Conservation (phyloP, 805 yeast species). For the Lachancea lanzarotensis region DNA sequence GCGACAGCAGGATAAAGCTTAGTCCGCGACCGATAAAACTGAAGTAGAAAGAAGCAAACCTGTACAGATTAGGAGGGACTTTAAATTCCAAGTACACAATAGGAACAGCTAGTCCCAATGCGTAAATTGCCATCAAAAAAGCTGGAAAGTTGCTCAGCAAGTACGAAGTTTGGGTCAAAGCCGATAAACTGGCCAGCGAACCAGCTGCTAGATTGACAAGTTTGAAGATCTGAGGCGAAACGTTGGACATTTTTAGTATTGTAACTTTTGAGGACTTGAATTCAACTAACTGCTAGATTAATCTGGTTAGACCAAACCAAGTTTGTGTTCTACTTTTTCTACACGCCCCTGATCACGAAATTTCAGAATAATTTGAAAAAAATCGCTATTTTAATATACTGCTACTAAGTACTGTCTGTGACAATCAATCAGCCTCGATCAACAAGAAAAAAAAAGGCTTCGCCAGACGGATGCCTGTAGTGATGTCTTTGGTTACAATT, state of each 20-base stretch:
- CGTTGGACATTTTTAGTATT: conserved; percentile 3
- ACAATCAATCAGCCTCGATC: not conserved
- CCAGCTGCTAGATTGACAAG: conserved; percentile 51
- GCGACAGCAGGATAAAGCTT: conserved; percentile 32
- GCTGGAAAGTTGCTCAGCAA: conserved; percentile 24
- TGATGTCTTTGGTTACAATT: not conserved
- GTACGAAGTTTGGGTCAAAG: conserved; percentile 20
- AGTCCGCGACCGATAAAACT: conserved; percentile 55
- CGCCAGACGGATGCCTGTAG: not conserved
- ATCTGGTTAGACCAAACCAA: no score
- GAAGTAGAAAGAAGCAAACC: conserved; percentile 61
- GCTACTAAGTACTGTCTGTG: no score
- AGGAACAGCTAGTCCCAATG: conserved; percentile 47
- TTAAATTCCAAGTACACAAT: conserved; percentile 42
- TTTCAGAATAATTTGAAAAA: no score
- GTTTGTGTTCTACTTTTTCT: no score
- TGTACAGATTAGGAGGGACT: conserved; percentile 51
- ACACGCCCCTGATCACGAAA: no score
- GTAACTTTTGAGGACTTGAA: not conserved
- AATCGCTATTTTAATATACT: not conserved
- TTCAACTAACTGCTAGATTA: no score
- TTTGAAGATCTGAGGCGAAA: conserved; percentile 25
- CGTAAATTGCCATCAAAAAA: conserved; percentile 54
- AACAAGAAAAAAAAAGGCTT: not conserved
- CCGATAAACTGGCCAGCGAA: conserved; percentile 38